These are phyloP conservation scores for Larix sibirica DNA, from an alignment of 83 land plant genomes.

Conservation along the genomic window DNA sequence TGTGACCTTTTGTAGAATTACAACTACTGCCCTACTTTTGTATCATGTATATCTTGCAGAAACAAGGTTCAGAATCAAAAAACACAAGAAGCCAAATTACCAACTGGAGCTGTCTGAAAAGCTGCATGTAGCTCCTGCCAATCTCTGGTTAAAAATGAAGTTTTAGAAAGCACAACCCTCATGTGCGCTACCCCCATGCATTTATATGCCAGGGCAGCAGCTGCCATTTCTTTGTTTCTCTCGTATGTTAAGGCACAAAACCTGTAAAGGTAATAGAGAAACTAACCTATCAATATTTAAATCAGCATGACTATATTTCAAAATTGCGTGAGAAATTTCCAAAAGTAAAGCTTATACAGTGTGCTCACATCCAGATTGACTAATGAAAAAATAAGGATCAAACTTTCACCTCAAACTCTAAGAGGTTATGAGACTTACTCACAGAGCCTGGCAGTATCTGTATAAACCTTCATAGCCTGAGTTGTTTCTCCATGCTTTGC, in stretches of 20 bases:
- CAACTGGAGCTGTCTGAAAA: conserved; percentile 45
- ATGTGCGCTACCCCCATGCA: conserved; percentile 90
- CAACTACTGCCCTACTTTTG: too few species aligned
- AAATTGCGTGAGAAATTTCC: not conserved
- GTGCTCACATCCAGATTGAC: not conserved
- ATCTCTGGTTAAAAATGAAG: conserved; percentile 50
- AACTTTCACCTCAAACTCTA: not conserved
- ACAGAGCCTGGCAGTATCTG: conserved; percentile 90
- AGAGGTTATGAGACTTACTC: conserved; percentile 57
- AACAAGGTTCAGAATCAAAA: not conserved
- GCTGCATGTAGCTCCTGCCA: conserved; percentile 69
- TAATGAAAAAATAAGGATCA: not conserved
- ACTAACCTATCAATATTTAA: not conserved
- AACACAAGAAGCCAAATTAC: conserved; percentile 14
- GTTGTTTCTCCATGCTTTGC: conserved; percentile 22
- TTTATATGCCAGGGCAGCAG: conserved; percentile 95
- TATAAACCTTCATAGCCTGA: conserved; percentile 57
- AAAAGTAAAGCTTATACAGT: not conserved
- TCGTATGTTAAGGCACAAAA: conserved; percentile 85
- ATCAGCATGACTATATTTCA: not conserved
- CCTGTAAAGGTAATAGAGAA: conserved; percentile 37
- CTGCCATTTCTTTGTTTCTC: conserved; percentile 69
- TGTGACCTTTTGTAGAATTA: too few species aligned
- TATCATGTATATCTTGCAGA: too few species aligned
- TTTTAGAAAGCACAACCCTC: conserved; percentile 69